Evolutionary conservation across 2,329 filamentous ascomycete genomes (phyloP), one percentile per base, ranked within the genome.

Genomic region (Cladosporium sp.): DNA sequence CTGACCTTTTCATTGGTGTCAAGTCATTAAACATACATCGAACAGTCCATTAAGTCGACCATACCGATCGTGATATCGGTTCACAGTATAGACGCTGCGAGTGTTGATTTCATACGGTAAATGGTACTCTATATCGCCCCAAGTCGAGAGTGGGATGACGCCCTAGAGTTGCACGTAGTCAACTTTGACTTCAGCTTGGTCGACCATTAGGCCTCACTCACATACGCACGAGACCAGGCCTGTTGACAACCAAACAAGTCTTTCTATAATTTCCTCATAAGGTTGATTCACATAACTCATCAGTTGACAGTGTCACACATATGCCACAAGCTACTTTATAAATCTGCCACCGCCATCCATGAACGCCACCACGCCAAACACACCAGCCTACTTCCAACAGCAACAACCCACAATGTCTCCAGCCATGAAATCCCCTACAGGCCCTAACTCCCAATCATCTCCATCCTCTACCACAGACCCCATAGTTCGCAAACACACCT

Each of bases 351-450:
- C 55, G 21, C 52, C 52, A 33, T 55, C 28, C 52, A 55, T 55
- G 52, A 29, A 46, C 21, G 29, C 60, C 21, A 49, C 58, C 28
- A 53, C 60, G 37, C 28, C 55, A 14, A 53, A 29, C 50, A 62
- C 65, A n/a, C 74, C 75, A 35, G 72, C 69, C 49, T 76, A 78
- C 71, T 78, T 78, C 67, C 77, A 79, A 65, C 75, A 72, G 50
- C 77, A 78, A 67, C 77, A 78, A 65, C 75, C 72, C 55, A 78
- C 76, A 72, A 74, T 77, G 65, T 65, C 62, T 40, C 69, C 71
- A 61, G 66, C 68, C 44, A 64, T 67, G 53, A 64, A 68, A 44
- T 37, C 11, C 28, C 65, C 67, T 10, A 11, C 70, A 28, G 23
- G 16, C n/a, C 12, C 46, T n/a, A 4, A 1, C 21, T 23, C 46